phyloP scores from a whole-genome alignment of 345 rosid species.

The Eucalyptus erythrocorys region DNA sequence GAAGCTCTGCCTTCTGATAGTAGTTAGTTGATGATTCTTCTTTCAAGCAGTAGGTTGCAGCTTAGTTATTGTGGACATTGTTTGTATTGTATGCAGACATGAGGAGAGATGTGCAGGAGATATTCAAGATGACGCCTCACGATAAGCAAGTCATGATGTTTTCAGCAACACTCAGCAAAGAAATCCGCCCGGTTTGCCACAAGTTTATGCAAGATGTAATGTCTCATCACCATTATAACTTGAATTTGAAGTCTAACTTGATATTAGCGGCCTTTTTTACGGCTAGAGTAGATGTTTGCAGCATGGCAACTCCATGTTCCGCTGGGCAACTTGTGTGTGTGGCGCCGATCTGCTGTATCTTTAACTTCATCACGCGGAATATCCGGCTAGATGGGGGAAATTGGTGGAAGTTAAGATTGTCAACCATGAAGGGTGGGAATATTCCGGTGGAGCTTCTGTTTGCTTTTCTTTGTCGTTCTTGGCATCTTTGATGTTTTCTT shows the following conservation, averaged over 20 bases:
- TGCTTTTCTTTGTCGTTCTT: neutral
- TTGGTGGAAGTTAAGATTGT: neutral
- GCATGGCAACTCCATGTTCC: neutral
- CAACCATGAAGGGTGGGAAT: neutral
- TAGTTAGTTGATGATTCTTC: neutral
- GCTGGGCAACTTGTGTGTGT: neutral
- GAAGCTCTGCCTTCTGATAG: neutral
- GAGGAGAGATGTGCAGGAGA: slow-evolving; percentile 98
- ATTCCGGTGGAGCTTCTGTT: neutral
- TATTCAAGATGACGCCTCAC: slow-evolving; percentile 97
- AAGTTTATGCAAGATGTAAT: slow-evolving; percentile 99
- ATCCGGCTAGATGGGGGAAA: neutral
- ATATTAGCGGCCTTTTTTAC: slow-evolving; percentile 19
- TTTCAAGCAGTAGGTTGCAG: neutral
- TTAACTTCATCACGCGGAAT: neutral
- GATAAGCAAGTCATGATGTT: slow-evolving; percentile 99
- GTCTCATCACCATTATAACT: slow-evolving; percentile 47
- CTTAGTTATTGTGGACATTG: neutral
- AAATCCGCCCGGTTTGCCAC: slow-evolving; percentile 99
- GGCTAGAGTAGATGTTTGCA: neutral
- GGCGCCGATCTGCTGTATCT: neutral
- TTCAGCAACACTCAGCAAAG: slow-evolving; percentile 99
- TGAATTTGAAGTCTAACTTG: slow-evolving; percentile 42
- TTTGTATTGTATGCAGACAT: slow-evolving; percentile 42
- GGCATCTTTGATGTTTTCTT: neutral